Evolutionary conservation across 257 asterid species (phyloP).

Genomic region (Voacanga thouarsii): DNA sequence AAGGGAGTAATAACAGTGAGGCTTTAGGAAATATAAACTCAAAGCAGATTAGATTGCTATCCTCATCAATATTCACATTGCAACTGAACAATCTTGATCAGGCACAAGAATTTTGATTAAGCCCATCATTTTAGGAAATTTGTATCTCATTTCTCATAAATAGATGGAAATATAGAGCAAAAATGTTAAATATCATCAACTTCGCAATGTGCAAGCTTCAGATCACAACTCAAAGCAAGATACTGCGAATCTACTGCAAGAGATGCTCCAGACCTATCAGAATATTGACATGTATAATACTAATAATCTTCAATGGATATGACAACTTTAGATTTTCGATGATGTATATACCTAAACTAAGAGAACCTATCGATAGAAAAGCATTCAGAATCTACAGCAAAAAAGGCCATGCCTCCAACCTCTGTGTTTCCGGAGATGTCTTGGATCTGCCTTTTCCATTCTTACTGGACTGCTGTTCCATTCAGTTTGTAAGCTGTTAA

Average conservation of each 20-base stretch:
- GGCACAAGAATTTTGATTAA: background rate
- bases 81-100: background rate
- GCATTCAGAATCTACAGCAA: slow-evolving; percentile 78
- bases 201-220: slow-evolving; percentile 22
- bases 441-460: slow-evolving; percentile 74
- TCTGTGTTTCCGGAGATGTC: slow-evolving; percentile 51
- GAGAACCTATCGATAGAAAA: slow-evolving; percentile 21
- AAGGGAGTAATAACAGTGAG: background rate
- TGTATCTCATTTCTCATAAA: background rate
- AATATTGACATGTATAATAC: slow-evolving; percentile 51
- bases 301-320: slow-evolving; percentile 19
- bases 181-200: slow-evolving; percentile 11
- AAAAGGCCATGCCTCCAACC: slow-evolving; percentile 79
- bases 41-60: background rate
- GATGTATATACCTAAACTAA: slow-evolving; percentile 41
- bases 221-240: slow-evolving; percentile 30
- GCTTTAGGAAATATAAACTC: background rate
- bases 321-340: slow-evolving; percentile 14
- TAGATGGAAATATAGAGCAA: background rate
- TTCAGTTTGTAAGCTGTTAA: slow-evolving; percentile 70
- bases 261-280: slow-evolving; percentile 30
- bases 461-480: slow-evolving; percentile 97
- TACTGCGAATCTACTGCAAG: slow-evolving; percentile 26
- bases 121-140: background rate
- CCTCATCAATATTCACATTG: background rate